Conservation (phyloP, 2,329 filamentous ascomycete genomes). For the Hypoxylon sp. region DNA sequence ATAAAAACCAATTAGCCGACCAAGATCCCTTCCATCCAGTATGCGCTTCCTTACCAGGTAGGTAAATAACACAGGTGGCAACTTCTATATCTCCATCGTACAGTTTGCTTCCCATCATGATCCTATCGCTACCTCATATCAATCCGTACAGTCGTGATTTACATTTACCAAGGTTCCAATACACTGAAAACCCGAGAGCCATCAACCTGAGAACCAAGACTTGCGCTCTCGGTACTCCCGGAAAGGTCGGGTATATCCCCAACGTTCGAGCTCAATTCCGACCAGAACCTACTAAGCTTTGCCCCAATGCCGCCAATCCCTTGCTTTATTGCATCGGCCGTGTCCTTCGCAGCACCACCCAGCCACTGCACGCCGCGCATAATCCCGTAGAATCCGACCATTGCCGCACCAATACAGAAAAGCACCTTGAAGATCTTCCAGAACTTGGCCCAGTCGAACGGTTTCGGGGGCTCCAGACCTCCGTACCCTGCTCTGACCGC, state of each 20-base stretch:
- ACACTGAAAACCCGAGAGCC: neutral
- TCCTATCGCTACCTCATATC: slow-evolving; percentile 1
- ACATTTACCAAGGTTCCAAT: neutral
- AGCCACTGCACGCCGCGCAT: slow-evolving; percentile 23
- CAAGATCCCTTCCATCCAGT: neutral
- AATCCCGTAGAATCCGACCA: slow-evolving; percentile 18
- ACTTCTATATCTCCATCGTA: neutral
- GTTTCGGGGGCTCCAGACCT: neutral
- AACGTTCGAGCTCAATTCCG: neutral
- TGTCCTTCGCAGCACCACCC: neutral
- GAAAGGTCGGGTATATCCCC: too few species aligned
- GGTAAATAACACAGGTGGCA: too few species aligned
- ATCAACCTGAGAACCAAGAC: neutral
- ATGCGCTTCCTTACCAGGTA: neutral
- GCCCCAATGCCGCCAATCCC: slow-evolving; percentile 4
- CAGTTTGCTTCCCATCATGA: neutral
- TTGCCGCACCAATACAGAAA: slow-evolving; percentile 14
- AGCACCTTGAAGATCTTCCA: slow-evolving; percentile 24
- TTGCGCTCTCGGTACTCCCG: neutral
- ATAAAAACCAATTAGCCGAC: neutral
- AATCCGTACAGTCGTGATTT: neutral
- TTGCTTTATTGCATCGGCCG: slow-evolving; percentile 13
- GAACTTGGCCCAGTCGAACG: slow-evolving; percentile 5
- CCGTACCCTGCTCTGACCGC: slow-evolving; percentile 1
- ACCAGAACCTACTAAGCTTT: slow-evolving; percentile 16